A percentile compares a stretch with the other conserved stretches of the same genome.
Evolutionary conservation across 495 filamentous ascomycete genomes (phyloP).

Genomic region (Aspergillus ellipticus): DNA sequence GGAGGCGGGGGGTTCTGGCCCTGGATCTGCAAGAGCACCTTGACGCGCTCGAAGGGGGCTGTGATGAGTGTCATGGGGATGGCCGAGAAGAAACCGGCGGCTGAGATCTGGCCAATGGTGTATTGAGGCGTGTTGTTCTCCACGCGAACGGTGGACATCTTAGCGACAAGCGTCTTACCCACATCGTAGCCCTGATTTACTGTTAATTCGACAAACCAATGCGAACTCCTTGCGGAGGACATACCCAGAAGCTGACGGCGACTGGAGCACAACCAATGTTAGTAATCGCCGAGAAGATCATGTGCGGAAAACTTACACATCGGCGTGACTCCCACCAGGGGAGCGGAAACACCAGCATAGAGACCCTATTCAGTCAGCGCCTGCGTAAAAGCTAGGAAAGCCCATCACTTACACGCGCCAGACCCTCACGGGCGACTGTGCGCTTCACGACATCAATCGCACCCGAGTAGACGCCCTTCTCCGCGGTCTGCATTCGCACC

Average conservation of each 20-base stretch:
- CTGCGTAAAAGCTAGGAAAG: neutral
- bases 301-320: slow-evolving; percentile 72
- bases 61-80: slow-evolving; percentile 98
- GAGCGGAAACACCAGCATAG: slow-evolving; percentile 96
- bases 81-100: slow-evolving; percentile 95
- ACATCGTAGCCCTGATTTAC: slow-evolving; percentile 75
- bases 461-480: slow-evolving; percentile 84
- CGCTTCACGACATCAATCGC: slow-evolving; percentile 90
- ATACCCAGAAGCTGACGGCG: slow-evolving; percentile 90
- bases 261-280: slow-evolving; percentile 49
- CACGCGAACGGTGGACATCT: slow-evolving; percentile 56
- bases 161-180: slow-evolving; percentile 80
- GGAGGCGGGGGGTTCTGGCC: slow-evolving; percentile 81
- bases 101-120: slow-evolving; percentile 81
- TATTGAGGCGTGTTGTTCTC: slow-evolving; percentile 60
- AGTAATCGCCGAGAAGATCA: neutral
- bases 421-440: slow-evolving; percentile 81
- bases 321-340: slow-evolving; percentile 90
- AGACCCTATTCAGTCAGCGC: slow-evolving; percentile 54
- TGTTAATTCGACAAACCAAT: slow-evolving; percentile 15
- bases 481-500: slow-evolving; percentile 92
- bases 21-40: slow-evolving; percentile 96
- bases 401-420: slow-evolving; percentile 51
- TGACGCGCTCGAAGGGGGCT: slow-evolving; percentile 96
- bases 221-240: slow-evolving; percentile 2